phyloP scores from a whole-genome alignment of 768 basidiomycete genomes.

The Collybiopsis confluens region DNA sequence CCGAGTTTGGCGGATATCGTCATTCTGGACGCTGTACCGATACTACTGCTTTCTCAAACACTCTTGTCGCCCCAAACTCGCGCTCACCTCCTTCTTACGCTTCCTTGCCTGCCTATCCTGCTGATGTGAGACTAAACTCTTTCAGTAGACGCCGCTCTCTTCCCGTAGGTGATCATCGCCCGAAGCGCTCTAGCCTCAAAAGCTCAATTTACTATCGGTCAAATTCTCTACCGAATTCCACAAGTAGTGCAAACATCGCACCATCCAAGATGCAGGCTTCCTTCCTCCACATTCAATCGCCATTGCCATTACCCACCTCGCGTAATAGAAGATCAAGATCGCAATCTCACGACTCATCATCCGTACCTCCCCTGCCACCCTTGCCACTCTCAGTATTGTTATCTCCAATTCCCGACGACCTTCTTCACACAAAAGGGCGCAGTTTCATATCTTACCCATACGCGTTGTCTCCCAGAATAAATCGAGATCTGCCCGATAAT shows the following conservation, averaged over 20 bases:
- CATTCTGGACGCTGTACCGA: background rate
- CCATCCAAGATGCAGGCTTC: background rate
- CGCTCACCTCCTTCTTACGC: background rate
- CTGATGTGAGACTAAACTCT: background rate
- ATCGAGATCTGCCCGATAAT: background rate
- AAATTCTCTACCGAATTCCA: constrained; percentile 1
- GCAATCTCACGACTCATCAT: background rate
- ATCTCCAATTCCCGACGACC: constrained; percentile 5
- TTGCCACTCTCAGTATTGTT: constrained; percentile 5
- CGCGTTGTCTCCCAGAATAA: constrained; percentile 16
- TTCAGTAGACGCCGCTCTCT: constrained; percentile 26
- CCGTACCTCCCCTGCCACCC: constrained; percentile 2
- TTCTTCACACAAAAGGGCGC: background rate
- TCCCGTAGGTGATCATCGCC: constrained; percentile 16
- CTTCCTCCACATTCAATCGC: constrained; percentile 3
- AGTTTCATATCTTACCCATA: constrained; percentile 26
- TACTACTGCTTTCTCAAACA: background rate
- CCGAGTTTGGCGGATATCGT: constrained; percentile 5
- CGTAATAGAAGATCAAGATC: constrained; percentile 1
- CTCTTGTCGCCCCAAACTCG: background rate
- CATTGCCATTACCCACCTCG: background rate
- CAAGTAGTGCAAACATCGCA: background rate
- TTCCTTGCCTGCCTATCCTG: constrained; percentile 1
- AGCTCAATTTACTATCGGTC: constrained; percentile 17
- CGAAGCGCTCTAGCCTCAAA: constrained; percentile 22